Evolutionary conservation across 2,329 filamentous ascomycete genomes (phyloP), one percentile per base, ranked within the genome.

Genomic region (Ophiocordyceps camponoti-rufipedis): DNA sequence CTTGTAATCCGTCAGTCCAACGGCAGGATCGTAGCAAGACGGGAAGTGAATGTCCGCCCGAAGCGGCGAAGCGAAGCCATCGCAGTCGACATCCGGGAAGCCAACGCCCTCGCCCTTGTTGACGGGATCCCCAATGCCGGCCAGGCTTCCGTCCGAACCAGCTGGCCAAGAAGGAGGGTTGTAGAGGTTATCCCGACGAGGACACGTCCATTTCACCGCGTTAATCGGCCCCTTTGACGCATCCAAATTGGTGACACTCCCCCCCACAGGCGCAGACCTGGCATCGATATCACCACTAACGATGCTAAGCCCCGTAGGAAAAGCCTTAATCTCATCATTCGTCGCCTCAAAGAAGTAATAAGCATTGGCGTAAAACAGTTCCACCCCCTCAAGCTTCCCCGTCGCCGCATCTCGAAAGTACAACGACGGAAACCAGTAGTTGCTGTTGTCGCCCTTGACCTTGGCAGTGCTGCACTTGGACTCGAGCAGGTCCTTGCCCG

Each of bases 361-460:
- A 49, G 74, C 74, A 55, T 80, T 79, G 73, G 81, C 78, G 58
- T 85, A 85, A 55, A 80, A 78, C 49, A 83, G 64, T 41, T 77
- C 69, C 16, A 87, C 82, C 33, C 71, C 69, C 59, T 79, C 74
- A 52, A 85, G 75, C 44, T 69, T 71, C 43, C 73, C 74, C 51
- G 78, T 75, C 52, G 71, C 64, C 54, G 75, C 70, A 51, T 82
- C 72, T 52, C 70, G 64, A 62, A 80, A 86, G 63, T 79, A 87
- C 3, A 88, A 64, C 28, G 69, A 67, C 1, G 84, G 82, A 46
- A 79, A 77, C 84, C 84, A 88, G 67, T 89, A 88, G 61, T 81
- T 81, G 53, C 74, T 82, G 57, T 76, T 69, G 62, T 87, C 82
- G 46, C 74, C 74, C 53, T 71, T 75, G 56, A 84, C 69, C 49